Evolutionary conservation across 352 stramenopile species (phyloP).

Genomic region (Globisporangium rhizosaccharum): DNA sequence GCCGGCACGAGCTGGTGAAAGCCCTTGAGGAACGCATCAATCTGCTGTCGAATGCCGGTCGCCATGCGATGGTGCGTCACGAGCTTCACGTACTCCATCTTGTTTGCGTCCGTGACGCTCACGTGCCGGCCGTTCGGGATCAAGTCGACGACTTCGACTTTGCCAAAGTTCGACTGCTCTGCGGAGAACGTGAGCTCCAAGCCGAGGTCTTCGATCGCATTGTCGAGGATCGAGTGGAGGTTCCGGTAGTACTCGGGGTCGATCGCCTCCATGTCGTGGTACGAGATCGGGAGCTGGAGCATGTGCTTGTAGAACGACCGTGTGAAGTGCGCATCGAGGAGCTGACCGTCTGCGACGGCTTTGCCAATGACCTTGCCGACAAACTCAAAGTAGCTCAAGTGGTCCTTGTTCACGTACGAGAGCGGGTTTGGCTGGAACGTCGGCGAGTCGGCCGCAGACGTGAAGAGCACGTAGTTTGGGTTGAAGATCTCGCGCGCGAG

Average conservation of each 20-base stretch:
- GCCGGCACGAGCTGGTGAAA: conserved; percentile 90
- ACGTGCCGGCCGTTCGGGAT: conserved; percentile 86
- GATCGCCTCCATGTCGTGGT: conserved; percentile 99
- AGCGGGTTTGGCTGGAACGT: conserved; percentile 99
- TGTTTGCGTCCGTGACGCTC: conserved; percentile 90
- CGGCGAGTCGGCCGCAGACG: conserved; percentile 96
- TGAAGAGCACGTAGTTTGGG: conserved; percentile 99
- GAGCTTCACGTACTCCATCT: conserved; percentile 91
- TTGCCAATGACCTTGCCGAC: conserved; percentile 98
- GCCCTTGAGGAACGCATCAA: conserved; percentile 87
- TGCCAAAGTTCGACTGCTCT: conserved; percentile 88
- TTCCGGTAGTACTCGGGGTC: conserved; percentile 96
- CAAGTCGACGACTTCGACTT: conserved; percentile 85
- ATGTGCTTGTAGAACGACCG: conserved; percentile 99
- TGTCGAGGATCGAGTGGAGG: conserved; percentile 88
- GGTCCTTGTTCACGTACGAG: conserved; percentile 98
- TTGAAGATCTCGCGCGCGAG: conserved; percentile 99
- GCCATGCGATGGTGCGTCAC: conserved; percentile 99
- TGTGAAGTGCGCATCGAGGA: conserved; percentile 99
- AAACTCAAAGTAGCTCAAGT: conserved; percentile 99
- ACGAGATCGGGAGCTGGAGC: conserved; percentile 94
- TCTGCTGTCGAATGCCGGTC: conserved; percentile 94
- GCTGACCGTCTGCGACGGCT: conserved; percentile 96
- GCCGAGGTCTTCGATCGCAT: conserved; percentile 76
- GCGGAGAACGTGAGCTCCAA: conserved; percentile 93